phyloP scores from a whole-genome alignment of 495 filamentous ascomycete genomes.

The Neurospora africana region DNA sequence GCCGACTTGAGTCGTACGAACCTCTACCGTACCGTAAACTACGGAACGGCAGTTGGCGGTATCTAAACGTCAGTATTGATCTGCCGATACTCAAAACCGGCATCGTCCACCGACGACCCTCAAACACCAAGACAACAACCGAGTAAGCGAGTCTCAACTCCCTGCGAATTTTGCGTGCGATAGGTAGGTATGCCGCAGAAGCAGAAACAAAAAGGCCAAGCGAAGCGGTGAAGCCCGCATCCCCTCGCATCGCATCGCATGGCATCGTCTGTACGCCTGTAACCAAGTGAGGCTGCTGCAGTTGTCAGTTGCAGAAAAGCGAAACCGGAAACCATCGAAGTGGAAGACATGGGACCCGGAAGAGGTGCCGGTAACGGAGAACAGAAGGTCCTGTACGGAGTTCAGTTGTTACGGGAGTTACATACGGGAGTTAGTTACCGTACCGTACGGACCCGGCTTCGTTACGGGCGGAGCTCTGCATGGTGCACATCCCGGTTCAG shows the following conservation, averaged over 20 bases:
- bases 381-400: neutral
- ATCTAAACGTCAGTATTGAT: neutral
- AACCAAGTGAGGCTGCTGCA: neutral
- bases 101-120: too few relatives aligned
- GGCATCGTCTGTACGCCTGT: neutral
- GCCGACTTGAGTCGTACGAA: neutral
- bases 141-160: neutral
- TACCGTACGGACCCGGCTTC: neutral
- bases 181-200: neutral
- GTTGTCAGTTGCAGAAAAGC: neutral
- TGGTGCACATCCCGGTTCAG: neutral
- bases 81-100: neutral
- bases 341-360: neutral
- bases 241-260: neutral
- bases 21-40: neutral
- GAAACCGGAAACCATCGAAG: neutral
- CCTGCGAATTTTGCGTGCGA: neutral
- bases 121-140: neutral
- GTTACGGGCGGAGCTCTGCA: neutral
- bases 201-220: neutral
- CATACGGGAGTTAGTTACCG: neutral
- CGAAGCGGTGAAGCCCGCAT: neutral
- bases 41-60: neutral
- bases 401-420: neutral
- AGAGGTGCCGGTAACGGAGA: neutral